Evolutionary conservation across 495 filamentous ascomycete genomes (phyloP).

Genomic region (Peziza echinospora): DNA sequence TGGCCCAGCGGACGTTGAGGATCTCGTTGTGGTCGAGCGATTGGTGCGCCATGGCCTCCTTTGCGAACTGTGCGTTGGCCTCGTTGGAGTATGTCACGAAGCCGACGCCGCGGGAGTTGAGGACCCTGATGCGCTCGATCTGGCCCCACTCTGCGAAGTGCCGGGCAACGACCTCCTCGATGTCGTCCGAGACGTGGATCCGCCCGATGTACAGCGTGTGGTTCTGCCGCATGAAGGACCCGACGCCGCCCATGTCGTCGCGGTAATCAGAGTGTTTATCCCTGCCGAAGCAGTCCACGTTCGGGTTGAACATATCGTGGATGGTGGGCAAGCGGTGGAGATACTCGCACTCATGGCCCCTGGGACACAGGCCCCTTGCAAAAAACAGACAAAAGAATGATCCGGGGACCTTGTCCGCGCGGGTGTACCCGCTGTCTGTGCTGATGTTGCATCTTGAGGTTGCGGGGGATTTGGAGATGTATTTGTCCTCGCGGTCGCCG

Average conservation of each 20-base stretch:
- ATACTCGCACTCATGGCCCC: constrained; percentile 83
- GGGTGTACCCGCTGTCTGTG: constrained; percentile 68
- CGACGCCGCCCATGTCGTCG: constrained; percentile 92
- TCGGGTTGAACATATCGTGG: constrained; percentile 68
- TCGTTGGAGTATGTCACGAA: constrained; percentile 81
- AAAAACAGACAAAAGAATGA: constrained; percentile 90
- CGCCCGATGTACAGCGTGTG: constrained; percentile 79
- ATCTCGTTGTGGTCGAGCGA: constrained; percentile 71
- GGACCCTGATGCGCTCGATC: constrained; percentile 67
- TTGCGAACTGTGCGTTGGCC: constrained; percentile 72
- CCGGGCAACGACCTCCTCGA: constrained; percentile 83
- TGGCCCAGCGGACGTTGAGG: constrained; percentile 92
- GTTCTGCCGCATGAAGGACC: constrained; percentile 75
- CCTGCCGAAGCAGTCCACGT: constrained; percentile 81
- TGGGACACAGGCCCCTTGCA: constrained; percentile 58
- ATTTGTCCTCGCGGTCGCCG: constrained; percentile 82
- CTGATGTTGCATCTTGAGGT: constrained; percentile 61
- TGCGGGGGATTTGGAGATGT: constrained; percentile 53
- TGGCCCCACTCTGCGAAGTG: constrained; percentile 92
- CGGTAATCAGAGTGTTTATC: constrained; percentile 75
- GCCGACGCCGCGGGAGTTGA: constrained; percentile 75
- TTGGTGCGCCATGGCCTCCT: constrained; percentile 81
- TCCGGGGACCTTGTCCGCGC: constrained; percentile 57
- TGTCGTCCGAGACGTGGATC: constrained; percentile 92
- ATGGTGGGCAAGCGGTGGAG: constrained; percentile 68